Evolutionary conservation across 1,284 basidiomycete genomes (phyloP).

Genomic region (Pseudozyma sp.): DNA sequence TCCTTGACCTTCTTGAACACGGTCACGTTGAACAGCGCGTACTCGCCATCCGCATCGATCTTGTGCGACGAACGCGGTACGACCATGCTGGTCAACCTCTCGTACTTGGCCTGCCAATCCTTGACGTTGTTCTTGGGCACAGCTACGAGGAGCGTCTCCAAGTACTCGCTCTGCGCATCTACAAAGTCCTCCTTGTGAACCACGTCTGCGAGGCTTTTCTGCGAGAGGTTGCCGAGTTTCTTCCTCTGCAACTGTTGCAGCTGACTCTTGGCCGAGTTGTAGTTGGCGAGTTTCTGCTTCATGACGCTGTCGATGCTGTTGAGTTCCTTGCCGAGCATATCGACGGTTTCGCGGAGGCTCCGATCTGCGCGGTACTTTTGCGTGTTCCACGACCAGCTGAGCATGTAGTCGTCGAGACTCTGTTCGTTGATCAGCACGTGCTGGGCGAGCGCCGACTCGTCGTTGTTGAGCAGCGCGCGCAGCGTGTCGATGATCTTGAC

Average conservation of each 20-base stretch:
- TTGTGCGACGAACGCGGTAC: conserved; percentile 88
- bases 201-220: conserved; percentile 85
- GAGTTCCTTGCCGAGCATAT: conserved; percentile 78
- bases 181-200: conserved; percentile 86
- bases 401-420: conserved; percentile 82
- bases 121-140: conserved; percentile 88
- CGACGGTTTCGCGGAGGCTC: conserved; percentile 82
- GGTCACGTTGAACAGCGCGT: conserved; percentile 85
- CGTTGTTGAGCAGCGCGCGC: conserved; percentile 89
- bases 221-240: conserved; percentile 94
- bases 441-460: conserved; percentile 82
- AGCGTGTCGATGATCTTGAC: conserved; percentile 95
- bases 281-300: conserved; percentile 84
- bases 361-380: conserved; percentile 85
- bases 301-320: conserved; percentile 70
- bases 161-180: conserved; percentile 83
- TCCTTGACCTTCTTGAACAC: conserved; percentile 92
- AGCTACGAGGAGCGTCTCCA: conserved; percentile 92
- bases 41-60: conserved; percentile 89
- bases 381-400: conserved; percentile 81
- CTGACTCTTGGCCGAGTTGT: conserved; percentile 93
- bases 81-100: conserved; percentile 87
- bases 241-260: conserved; percentile 93
- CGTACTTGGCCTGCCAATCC: conserved; percentile 90
- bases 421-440: conserved; percentile 87